phyloP scores from a whole-genome alignment of 2,329 filamentous ascomycete species.

The Aspergillus pseudoglaucus region DNA sequence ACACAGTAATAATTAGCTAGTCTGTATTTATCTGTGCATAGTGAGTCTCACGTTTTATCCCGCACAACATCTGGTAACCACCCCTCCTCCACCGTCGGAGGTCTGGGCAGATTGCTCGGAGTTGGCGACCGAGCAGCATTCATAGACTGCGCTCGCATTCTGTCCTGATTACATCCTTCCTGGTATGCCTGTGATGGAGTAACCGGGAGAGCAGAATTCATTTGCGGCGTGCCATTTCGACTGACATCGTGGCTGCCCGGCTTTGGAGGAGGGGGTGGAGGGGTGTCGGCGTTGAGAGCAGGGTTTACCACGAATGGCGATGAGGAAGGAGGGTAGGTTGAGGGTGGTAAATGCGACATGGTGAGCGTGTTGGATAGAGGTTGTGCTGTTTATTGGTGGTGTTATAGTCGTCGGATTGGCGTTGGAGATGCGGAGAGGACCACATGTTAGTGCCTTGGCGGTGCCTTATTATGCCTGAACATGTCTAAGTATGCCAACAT shows the following conservation, averaged over 20 bases:
- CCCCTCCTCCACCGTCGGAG: conserved; percentile 47
- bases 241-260: conserved; percentile 63
- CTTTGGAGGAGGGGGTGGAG: conserved; percentile 67
- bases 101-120: conserved; percentile 16
- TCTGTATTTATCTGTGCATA: neutral
- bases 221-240: conserved; percentile 58
- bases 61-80: conserved; percentile 74
- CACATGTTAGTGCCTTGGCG: too few species aligned
- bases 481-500: too few species aligned
- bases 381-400: too few species aligned
- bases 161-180: conserved; percentile 12
- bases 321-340: conserved; percentile 18
- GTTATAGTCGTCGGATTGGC: too few species aligned
- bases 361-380: neutral
- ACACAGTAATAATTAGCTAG: conserved; percentile 6
- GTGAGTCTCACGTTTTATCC: conserved; percentile 66
- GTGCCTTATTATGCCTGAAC: too few species aligned
- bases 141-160: conserved; percentile 2
- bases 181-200: conserved; percentile 25
- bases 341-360: conserved; percentile 19
- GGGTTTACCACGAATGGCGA: conserved; percentile 18
- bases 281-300: conserved; percentile 46
- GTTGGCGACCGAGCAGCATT: conserved; percentile 6
- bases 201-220: conserved; percentile 39
- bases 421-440: too few species aligned